Evolutionary conservation across 257 asterid genomes (phyloP).

Genomic region (Oldenlandia corymbosa): DNA sequence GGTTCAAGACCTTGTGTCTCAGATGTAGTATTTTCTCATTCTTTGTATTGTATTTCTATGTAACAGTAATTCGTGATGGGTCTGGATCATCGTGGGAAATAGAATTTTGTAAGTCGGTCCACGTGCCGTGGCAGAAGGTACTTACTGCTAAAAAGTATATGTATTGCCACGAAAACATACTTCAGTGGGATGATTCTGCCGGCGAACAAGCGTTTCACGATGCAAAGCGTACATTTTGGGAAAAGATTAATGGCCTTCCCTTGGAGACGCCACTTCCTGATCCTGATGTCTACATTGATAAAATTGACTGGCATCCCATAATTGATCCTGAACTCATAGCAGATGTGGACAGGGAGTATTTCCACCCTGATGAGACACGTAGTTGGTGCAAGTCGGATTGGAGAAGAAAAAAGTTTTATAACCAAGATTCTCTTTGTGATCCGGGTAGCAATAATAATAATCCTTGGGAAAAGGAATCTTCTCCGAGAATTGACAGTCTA

Average conservation of each 20-base stretch:
- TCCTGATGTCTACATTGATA: constrained; percentile 51
- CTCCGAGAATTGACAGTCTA: constrained; percentile 16
- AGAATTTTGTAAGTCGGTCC: constrained; percentile 58
- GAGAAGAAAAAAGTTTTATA: constrained; percentile 19
- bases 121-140: constrained; percentile 69
- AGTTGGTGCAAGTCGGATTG: constrained; percentile 23
- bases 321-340: constrained; percentile 61
- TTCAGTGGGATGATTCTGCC: constrained; percentile 78
- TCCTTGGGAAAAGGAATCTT: constrained; percentile 54
- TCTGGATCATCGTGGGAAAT: constrained; percentile 73
- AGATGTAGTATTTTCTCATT: constrained; percentile 3
- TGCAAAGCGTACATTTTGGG: constrained; percentile 73
- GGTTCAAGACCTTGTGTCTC: too few relatives aligned
- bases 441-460: constrained; percentile 24
- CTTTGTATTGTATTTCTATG: constrained; percentile 3
- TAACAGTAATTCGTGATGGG: constrained; percentile 31
- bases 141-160: constrained; percentile 64
- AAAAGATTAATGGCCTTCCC: constrained; percentile 47
- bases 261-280: constrained; percentile 56
- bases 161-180: constrained; percentile 56
- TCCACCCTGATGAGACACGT: constrained; percentile 51
- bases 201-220: constrained; percentile 59
- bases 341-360: constrained; percentile 57
- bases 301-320: constrained; percentile 70
- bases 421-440: constrained; percentile 14